Evolutionary conservation across 2,329 filamentous ascomycete species (phyloP), one percentile per base, ranked within the genome.

Genomic region (Neofusicoccum parvum): DNA sequence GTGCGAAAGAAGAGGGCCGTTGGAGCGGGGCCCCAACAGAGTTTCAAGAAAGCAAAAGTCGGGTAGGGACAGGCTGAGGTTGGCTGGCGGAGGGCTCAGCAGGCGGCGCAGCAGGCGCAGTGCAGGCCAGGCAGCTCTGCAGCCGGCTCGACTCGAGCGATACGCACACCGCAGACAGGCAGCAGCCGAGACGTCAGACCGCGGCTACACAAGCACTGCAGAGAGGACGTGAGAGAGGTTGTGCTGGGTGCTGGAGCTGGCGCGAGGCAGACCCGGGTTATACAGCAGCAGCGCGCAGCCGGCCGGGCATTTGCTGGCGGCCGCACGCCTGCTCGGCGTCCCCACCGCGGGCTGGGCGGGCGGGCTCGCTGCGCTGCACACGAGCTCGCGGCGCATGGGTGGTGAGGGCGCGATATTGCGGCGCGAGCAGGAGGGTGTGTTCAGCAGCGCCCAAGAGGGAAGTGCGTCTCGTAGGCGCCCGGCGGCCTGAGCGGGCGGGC

Each of bases 41-140:
- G 39, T 58, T 58, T 58, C 54, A 58, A 58, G 15, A 58, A 59
- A 48, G 56, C 37, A 46, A 48, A 59, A 59, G 56, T 59, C 48
- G 41, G 56, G 56, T 59, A 48, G 56, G 14, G 56, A 59, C 56
- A 59, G 56, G 56, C 56, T 59, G 41, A 59, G 37, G 12, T 5
- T 7, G 9, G 46, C 46, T 49, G 48, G 27, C 23, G 27, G 27
- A 34, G 15, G 5, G 20, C 17, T 49, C 17, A 49, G 7, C 23
- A n/a, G 12, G 27, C 51, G 51, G 51, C 51, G 23, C 51, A 54
- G 27, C 27, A 20, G 20, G 20, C 20, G 20, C 20, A 20, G 20
- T 20, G 20, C 20, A 20, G 20, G 20, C 20, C 20, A 20, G 20
- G 20, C 20, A 39, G 14, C 39, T 17, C 37, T 39, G 51, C 49